These are phyloP conservation scores for Solanum corneliomulleri DNA, from an alignment of 257 asterid species.

Conservation along the genomic window DNA sequence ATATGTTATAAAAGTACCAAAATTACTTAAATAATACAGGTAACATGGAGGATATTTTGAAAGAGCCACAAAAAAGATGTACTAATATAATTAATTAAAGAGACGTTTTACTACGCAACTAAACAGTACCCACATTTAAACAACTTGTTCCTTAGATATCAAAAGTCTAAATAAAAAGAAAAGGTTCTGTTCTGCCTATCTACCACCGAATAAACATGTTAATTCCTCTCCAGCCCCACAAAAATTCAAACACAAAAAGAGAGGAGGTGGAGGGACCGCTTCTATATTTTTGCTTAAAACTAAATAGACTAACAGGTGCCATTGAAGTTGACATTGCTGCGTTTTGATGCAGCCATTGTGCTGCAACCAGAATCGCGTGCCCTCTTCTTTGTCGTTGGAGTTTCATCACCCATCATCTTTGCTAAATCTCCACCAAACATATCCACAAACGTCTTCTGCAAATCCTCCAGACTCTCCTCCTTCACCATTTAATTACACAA, in stretches of 20 bases:
- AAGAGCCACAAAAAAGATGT: neutral
- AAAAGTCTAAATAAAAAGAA: neutral
- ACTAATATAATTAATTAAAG: neutral
- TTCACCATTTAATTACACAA: neutral
- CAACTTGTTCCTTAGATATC: neutral
- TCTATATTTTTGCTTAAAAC: neutral
- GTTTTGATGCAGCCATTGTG: slow-evolving; percentile 20
- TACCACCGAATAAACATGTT: neutral
- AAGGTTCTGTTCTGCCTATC: neutral
- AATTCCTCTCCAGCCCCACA: neutral
- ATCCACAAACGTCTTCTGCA: slow-evolving; percentile 71
- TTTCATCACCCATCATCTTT: slow-evolving; percentile 25
- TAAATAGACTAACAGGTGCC: neutral
- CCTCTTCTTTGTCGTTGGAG: slow-evolving; percentile 37
- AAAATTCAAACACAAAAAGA: neutral
- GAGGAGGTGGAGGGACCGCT: neutral
- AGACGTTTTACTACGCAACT: neutral
- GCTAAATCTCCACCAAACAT: slow-evolving; percentile 79
- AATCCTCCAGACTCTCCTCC: slow-evolving; percentile 89
- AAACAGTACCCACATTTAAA: neutral
- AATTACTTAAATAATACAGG: neutral
- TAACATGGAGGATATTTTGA: neutral
- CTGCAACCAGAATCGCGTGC: slow-evolving; percentile 32
- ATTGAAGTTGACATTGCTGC: neutral
- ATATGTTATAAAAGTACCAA: neutral